Percentiles rank a stretch among this genome's conserved stretches.
Evolutionary conservation across 441 rosid species (phyloP).

Genomic region (Croton laevigatus): DNA sequence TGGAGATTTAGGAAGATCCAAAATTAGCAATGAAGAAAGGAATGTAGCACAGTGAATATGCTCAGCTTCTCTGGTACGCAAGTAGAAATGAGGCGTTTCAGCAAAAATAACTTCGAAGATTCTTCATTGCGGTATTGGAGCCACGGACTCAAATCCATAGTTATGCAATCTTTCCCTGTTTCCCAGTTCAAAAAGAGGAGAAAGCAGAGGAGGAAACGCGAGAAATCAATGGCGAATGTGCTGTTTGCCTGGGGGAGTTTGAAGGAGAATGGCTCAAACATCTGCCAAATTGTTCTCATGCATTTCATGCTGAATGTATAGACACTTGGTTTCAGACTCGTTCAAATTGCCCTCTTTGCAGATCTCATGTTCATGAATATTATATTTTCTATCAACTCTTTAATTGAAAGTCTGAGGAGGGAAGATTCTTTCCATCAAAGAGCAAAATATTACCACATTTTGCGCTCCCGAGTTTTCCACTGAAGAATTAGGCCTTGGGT

Average conservation of each 20-base stretch:
- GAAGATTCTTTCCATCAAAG: conserved; percentile 33
- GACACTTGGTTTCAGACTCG: conserved; percentile 64
- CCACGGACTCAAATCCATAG: conserved; percentile 31
- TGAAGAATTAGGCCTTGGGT: conserved; percentile 6
- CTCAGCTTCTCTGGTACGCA: conserved; percentile 17
- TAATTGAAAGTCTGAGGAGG: conserved; percentile 20
- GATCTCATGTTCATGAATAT: conserved; percentile 31
- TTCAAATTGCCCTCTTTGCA: conserved; percentile 59
- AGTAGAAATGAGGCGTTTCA: conserved; percentile 16
- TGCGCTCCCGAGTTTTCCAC: conserved; percentile 13
- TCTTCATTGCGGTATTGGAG: conserved; percentile 21
- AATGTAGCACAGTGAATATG: no score
- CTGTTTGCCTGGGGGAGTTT: conserved; percentile 60
- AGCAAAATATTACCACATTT: conserved; percentile 9
- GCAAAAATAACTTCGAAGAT: conserved; percentile 15
- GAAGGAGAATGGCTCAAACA: conserved; percentile 53
- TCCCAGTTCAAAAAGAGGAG: conserved; percentile 24
- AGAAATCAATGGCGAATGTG: conserved; percentile 39
- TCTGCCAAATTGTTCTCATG: conserved; percentile 52
- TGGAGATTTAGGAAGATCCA: no score
- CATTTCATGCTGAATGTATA: conserved; percentile 54
- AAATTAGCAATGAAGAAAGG: no score
- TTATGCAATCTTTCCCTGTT: conserved; percentile 30
- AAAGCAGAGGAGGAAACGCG: conserved; percentile 5
- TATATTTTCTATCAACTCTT: conserved; percentile 12